Evolutionary conservation across 257 asterid species (phyloP), one percentile per base, ranked within the genome.

Genomic region (Anisodus acutangulus): DNA sequence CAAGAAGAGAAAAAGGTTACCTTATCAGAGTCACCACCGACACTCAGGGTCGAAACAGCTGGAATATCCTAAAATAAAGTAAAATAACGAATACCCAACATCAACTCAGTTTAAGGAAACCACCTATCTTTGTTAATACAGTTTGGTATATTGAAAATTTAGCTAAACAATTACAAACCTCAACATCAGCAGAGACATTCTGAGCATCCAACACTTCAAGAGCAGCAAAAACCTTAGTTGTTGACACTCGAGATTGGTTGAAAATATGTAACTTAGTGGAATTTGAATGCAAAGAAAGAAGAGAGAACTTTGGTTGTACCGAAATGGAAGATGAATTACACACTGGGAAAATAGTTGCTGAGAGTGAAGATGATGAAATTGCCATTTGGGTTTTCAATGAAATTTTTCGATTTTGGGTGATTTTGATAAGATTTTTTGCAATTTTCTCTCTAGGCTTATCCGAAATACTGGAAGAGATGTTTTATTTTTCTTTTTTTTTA

Each of bases 141-240:
- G 39, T 72, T n/a, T 9, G 11, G 8, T 43, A 22, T 4, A 45
- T 5, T 45, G 79, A 71, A 45, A 64, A 64, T 64, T 51, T n/a
- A 6, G 1, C 39, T 35, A 9, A 11, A 59, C 13, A 59, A 19
- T 66, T 58, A 39, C 37, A 13, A 62, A 94, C 98, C 94, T 90
- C 91, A 84, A 82, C 62, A 39, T 79, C n/a, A 78, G 85, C 83
- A 86, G 5, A 15, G 4, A 11, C 80, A 49, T 74, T 19, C 60
- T 74, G 83, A 62, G 92, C 64, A 13, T 91, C 97, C 87, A 93
- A 53, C 6, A 83, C 95, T 84, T 93, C 96, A 45, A 98, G 94
- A 80, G 90, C 93, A 72, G 96, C 95, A 84, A 72, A 85, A 54
- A 91, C 64, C 86, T 84, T 88, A 1, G 95, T 88, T 86, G 80